Base-by-base conservation (phyloP, 2,329 filamentous ascomycete genomes). In the Cercospora nicotianae region DNA sequence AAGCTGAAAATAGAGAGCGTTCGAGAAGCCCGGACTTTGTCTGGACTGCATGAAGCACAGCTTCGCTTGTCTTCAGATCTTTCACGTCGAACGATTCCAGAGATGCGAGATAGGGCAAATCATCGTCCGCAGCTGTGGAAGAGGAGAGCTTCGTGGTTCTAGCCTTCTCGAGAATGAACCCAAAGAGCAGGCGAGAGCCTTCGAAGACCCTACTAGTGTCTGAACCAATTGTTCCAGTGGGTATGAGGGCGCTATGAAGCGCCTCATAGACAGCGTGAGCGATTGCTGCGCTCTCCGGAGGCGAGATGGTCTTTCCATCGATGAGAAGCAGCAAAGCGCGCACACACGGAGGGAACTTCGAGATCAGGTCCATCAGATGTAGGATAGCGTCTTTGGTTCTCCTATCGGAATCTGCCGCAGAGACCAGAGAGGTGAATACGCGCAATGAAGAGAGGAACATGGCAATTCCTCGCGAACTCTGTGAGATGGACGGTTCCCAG, bases 361-460 rank as follows among this genome's bases (percentile, higher is more conserved):
- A 75, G 3, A 80, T 67, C 8, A 76, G 65, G 48, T 79, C 71
- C 13, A 79, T 67, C 7, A 77, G 55, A 51, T 77, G 74, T 7
- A 80, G 70, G 0, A 80, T 59, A 7, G 73, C 73, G 65, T 80
- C 68, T 23, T 70, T 59, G 13, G 48, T 53, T 10, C 66, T 55
- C 9, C 64, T 63, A 12, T 72, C 64, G 3, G 53, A 33, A 39
- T 45, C 60, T 57, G 65, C 67, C n/a, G 63, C 67, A 70, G 72
- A 77, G 66, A 72, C 69, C 31, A 67, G 63, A 28, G 60, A 71
- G 42, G 65, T 63, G 55, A 79, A 78, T 5, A 80, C 73, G 20
- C 78, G 72, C 26, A 80, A 67, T 3, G 77, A 75, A 9, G 79
- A 79, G 2, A 81, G 72, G 31, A 79, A 74, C 65, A 78, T 77